Base-by-base conservation (phyloP, 805 yeast species). In the Myxozyma neotropica region DNA sequence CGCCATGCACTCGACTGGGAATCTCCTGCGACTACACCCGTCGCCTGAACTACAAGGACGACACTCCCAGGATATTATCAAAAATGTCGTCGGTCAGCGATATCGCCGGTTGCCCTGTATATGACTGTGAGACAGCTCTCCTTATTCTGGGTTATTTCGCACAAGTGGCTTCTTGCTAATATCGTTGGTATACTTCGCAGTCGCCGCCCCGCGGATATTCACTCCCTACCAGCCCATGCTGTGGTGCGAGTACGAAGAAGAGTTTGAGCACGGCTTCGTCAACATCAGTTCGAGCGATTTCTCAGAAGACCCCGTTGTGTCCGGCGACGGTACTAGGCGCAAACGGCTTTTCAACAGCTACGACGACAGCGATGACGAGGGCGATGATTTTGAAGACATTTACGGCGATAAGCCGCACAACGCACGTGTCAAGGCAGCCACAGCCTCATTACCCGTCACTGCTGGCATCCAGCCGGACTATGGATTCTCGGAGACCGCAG, bases 41-140 rank as follows among this genome's bases (percentile, higher is more conserved):
- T 4, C 53, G 62, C 7, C 43, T 61, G 31, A 61, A 47, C 59
- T 58, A 58, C 46, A 61, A 61, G 42, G 65, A 61, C 35, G 63
- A 58, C 35, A 61, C 65, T 15, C 57, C 53, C n/a, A 44, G 63
- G 17, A 58, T 61, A 43, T 27, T 58, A 19, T 23, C 54, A 1
- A 61, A 61, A 46, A 54, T 61, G 63, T 44, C 63, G 24, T 23
- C 46, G n/a, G 17, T 54, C 17, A 51, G 26, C 7, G 58, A 58
- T 39, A 49, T 52, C 26, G 43, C 46, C 10, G 63, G 65, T 21
- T 61, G 65, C 19, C 65, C 63, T 7, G 65, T 61, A 7, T 61
- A 61, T 31, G 65, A 61, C 29, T n/a, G 63, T 54, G 38, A 35
- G 63, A 13, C 4, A 10, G 23, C 35, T 42, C 35, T 44, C 19